Percentiles rank a stretch among this genome's conserved stretches.
phyloP scores from a whole-genome alignment of 1,284 basidiomycete species.

The Cutaneotrichosporon curvatum region DNA sequence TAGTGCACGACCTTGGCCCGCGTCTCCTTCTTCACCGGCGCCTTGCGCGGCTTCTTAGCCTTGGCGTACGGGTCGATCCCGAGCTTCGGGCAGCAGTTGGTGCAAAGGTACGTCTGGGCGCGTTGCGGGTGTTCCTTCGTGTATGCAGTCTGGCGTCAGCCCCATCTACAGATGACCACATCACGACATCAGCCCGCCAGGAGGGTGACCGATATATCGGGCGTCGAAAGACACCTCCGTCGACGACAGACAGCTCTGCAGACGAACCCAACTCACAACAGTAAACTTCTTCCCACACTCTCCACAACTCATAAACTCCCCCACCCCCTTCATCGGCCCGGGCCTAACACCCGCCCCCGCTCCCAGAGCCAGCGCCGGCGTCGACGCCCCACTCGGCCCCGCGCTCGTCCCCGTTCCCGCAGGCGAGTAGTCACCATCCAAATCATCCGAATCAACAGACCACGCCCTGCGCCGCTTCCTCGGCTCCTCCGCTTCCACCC shows the following conservation, averaged over 20 bases:
- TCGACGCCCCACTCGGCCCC: background rate
- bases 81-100: constrained; percentile 64
- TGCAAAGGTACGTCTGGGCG: constrained; percentile 66
- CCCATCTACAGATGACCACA: background rate
- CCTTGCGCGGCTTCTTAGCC: constrained; percentile 59
- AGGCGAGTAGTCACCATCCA: constrained; percentile 48
- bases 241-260: no score
- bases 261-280: constrained; percentile 60
- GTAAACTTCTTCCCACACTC: constrained; percentile 79
- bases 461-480: constrained; percentile 36
- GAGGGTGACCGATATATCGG: no score
- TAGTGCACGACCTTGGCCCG: constrained; percentile 54
- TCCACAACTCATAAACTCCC: constrained; percentile 73
- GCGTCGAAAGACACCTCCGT: no score
- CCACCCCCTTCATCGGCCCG: constrained; percentile 56
- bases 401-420: background rate
- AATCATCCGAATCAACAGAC: constrained; percentile 57
- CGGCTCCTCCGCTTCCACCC: constrained; percentile 25
- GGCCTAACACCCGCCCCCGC: constrained; percentile 46
- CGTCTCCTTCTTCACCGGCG: constrained; percentile 46
- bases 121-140: constrained; percentile 59
- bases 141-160: constrained; percentile 62
- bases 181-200: no score
- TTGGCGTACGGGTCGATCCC: constrained; percentile 66
- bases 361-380: constrained; percentile 15